Conservation (phyloP, 768 basidiomycete species). For the Lentinula sp. region DNA sequence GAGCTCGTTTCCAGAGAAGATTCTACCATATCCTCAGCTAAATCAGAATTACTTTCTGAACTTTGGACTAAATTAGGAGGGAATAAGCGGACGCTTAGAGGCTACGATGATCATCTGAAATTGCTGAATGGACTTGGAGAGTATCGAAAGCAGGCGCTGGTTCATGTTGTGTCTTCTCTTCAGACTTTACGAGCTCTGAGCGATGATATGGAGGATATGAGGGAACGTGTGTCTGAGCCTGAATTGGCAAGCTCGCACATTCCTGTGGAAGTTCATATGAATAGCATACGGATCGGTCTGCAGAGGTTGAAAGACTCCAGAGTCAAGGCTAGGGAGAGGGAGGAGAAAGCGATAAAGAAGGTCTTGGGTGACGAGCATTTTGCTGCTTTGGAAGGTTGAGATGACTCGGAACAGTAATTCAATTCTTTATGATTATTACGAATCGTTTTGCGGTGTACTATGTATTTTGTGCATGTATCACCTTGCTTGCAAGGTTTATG, state of each 20-base stretch:
- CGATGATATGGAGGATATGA: slow-evolving; percentile 71
- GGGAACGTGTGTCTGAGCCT: slow-evolving; percentile 67
- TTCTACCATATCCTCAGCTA: slow-evolving; percentile 32
- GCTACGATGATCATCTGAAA: slow-evolving; percentile 42
- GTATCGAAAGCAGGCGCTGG: slow-evolving; percentile 57
- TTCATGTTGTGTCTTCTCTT: slow-evolving; percentile 61
- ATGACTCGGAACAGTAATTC: neutral
- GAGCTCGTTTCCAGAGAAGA: slow-evolving; percentile 60
- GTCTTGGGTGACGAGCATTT: slow-evolving; percentile 11
- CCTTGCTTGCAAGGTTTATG: neutral
- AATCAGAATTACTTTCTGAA: slow-evolving; percentile 50
- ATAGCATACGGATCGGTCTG: slow-evolving; percentile 60
- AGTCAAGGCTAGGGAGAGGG: slow-evolving; percentile 39
- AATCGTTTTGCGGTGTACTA: neutral
- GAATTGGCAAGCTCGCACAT: slow-evolving; percentile 53
- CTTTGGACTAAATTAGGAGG: slow-evolving; percentile 70
- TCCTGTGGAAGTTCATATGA: slow-evolving; percentile 71
- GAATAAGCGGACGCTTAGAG: slow-evolving; percentile 43
- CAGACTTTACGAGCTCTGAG: slow-evolving; percentile 58
- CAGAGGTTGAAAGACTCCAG: slow-evolving; percentile 57
- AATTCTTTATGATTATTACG: neutral
- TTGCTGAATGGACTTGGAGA: slow-evolving; percentile 49
- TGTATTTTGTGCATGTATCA: neutral
- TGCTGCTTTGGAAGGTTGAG: neutral
- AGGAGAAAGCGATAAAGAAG: slow-evolving; percentile 26